A percentile compares a stretch with the other conserved stretches of the same genome.
Conservation (phyloP, 352 stramenopile genomes). For the Pythium guiyangense region DNA sequence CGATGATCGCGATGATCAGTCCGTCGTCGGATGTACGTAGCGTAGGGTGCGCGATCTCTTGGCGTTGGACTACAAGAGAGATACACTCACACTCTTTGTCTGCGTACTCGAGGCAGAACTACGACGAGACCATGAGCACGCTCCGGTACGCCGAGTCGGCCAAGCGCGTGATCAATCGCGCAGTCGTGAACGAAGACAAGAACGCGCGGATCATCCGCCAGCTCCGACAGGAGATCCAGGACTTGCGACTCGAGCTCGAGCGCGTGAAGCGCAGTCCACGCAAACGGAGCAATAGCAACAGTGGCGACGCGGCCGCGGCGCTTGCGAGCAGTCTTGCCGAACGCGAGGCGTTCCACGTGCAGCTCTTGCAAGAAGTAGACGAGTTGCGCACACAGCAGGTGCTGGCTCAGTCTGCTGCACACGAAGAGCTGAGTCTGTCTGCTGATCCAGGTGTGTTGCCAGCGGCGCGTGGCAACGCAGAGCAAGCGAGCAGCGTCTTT, state of each 20-base stretch:
- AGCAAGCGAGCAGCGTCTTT: conserved; percentile 1
- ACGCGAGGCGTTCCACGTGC: conserved; percentile 39
- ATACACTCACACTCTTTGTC: background rate
- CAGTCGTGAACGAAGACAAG: conserved; percentile 79
- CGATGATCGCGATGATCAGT: conserved; percentile 86
- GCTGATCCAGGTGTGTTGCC: background rate
- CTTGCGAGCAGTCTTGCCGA: conserved; percentile 35
- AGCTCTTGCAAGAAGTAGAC: conserved; percentile 47
- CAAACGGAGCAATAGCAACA: conserved; percentile 23
- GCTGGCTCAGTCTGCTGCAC: background rate
- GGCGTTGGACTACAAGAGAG: background rate
- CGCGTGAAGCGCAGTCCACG: conserved; percentile 21
- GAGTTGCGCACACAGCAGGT: conserved; percentile 19
- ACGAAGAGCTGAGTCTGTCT: no score
- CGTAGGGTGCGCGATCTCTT: background rate
- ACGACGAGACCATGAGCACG: conserved; percentile 85
- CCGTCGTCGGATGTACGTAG: conserved; percentile 54
- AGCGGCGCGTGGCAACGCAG: background rate
- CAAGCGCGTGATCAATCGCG: conserved; percentile 81
- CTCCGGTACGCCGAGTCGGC: conserved; percentile 79
- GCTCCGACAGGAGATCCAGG: conserved; percentile 66
- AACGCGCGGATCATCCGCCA: conserved; percentile 77
- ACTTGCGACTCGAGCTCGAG: conserved; percentile 40
- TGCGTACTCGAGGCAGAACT: conserved; percentile 31
- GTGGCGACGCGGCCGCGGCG: conserved; percentile 2